phyloP scores from a whole-genome alignment of 495 filamentous ascomycete species.

The Usnea hakonensis region DNA sequence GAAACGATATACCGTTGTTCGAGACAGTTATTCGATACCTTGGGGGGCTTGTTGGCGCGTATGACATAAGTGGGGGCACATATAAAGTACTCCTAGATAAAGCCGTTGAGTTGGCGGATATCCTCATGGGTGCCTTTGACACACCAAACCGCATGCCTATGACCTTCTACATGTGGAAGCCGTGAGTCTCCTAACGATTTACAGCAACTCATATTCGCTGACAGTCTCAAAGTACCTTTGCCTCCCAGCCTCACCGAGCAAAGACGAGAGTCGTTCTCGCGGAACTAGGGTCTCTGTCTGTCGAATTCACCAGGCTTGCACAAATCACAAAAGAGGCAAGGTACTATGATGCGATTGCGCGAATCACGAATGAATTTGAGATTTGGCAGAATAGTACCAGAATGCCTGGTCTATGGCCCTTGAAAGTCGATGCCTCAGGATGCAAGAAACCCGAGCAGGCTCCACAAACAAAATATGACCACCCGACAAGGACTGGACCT shows the following conservation, averaged over 20 bases:
- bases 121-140: constrained; percentile 88
- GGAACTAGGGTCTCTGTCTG: constrained; percentile 80
- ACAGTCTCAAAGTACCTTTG: constrained; percentile 38
- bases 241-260: constrained; percentile 58
- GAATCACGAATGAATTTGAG: constrained; percentile 82
- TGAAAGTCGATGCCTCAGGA: constrained; percentile 68
- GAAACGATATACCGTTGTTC: constrained; percentile 67
- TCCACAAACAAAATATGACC: constrained; percentile 6
- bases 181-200: constrained; percentile 39
- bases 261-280: constrained; percentile 58
- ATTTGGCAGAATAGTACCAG: constrained; percentile 66
- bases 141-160: constrained; percentile 94
- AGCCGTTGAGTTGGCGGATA: constrained; percentile 77
- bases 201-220: constrained; percentile 10
- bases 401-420: constrained; percentile 79
- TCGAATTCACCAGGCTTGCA: constrained; percentile 91
- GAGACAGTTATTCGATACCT: constrained; percentile 85
- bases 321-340: constrained; percentile 80
- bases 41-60: constrained; percentile 73
- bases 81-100: constrained; percentile 71
- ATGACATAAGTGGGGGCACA: constrained; percentile 66
- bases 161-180: constrained; percentile 79
- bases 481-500: constrained; percentile 9
- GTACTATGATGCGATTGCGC: constrained; percentile 92
- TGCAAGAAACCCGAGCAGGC: constrained; percentile 39